Base-by-base conservation (phyloP, 371 early-diverging fungal genomes). In the Parasitella parasitica region DNA sequence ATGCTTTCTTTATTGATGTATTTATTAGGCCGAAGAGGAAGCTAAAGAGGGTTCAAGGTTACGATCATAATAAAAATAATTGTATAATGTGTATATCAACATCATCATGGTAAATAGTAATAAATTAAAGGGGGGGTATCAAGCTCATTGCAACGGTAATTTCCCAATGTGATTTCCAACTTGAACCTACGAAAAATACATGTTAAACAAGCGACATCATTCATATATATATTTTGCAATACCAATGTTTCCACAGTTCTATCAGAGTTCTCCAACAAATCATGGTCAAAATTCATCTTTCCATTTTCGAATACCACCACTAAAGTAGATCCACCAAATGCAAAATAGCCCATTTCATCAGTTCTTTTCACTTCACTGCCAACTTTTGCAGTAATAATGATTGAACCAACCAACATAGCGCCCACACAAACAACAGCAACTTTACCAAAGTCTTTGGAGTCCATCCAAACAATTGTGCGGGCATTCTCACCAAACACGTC, bases 281-380 rank as follows among this genome's bases (percentile, higher is more conserved):
- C 89, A 16, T 72, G 49, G 50, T 89, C 89, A 64, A 86, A 91
- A 20, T 67, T 63, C 5, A 89, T 77, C 2, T 72, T 70, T 6
- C 74, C 84, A 41, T 78, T 73, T 61, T 81, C 78, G 69, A 91
- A 91, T 15, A 89, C 62, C 13, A 83, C 64, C 16, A 89, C 69
- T 24, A 87, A 78, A 6, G 89, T 91, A 6, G 86, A 85, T 3
- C 91, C 91, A 32, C 84, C 84, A 59, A 85, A 86, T 4, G 76
- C 74, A 70, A 87, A 86, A 48, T 84, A 90, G n/a, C 92, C 91
- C 34, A 85, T 77, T 60, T 91, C 92, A 54, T 90, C 89, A 34
- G 46, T 61, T 6, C 66, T 66, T 16, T 76, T 79, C 6, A 66
- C 51, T 6, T 64, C 54, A n/a, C 70, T 66, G 2, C 85, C 87